Base-by-base conservation (phyloP, 768 basidiomycete genomes). In the Sistotremastrum suecicum region DNA sequence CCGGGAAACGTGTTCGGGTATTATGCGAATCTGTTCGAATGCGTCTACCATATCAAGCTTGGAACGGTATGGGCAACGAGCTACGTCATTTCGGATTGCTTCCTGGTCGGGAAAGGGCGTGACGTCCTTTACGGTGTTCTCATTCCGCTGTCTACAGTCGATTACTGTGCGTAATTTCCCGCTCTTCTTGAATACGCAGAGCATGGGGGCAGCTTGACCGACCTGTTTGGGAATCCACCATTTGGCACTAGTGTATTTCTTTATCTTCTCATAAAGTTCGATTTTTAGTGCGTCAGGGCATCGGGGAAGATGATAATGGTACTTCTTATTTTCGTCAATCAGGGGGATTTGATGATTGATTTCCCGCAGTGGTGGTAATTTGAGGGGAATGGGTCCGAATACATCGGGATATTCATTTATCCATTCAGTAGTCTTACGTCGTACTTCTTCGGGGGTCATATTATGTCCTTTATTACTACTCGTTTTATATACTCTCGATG, bases 271-370 rank as follows among this genome's bases (percentile, higher is more conserved):
- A 10, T 54, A 37, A 3, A 67, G 56, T 31, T 63, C 46, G 0
- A 54, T 51, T 10, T 54, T 44, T 2, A 67, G 34, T 0, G 63
- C 50, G 6, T 63, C 51, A 0, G 63, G 60, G 43, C 68, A 70
- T 4, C 53, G 37, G 0, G 66, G 61, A 1, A 57, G 7, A 7
- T 60, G 55, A 39, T 64, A 63, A 0, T 53, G 45, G 42, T 67
- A 68, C 6, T 38, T 32, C 42, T 56, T 56, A 0, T 53, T 43
- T 3, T 63, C 55, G 36, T 70, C 63, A 5, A 66, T 62, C 1
- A 73, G 47, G 0, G 62, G 64, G 1, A 73, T 70, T 0, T 50
- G 47, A 41, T 69, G 67, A 48, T 72, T 71, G 1, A 72, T 64
- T 0, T 48, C 64, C 1, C 63, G 33, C 3, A 68, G 41, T 0